Evolutionary conservation across 2,329 filamentous ascomycete species (phyloP).

Genomic region (Aspergillus terreus): DNA sequence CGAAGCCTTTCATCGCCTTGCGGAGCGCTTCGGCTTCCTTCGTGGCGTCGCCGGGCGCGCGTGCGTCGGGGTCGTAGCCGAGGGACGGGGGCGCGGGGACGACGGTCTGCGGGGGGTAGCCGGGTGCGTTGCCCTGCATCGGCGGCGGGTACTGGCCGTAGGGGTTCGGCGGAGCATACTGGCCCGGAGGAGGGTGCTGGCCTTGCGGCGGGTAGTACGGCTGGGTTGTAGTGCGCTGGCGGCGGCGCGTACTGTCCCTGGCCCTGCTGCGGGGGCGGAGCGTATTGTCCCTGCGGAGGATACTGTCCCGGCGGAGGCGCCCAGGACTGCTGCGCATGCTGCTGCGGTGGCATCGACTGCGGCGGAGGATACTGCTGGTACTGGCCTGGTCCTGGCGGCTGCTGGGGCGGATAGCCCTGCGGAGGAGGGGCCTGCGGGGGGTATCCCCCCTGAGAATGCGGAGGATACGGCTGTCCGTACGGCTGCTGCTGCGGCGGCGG

Average conservation of each 20-base stretch:
- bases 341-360: neutral
- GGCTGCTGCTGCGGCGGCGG: neutral
- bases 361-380: neutral
- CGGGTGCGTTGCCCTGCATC: neutral
- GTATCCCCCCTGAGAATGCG: neutral
- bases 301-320: neutral
- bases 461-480: neutral
- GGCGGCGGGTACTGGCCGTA: neutral
- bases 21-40: constrained; percentile 61
- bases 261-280: neutral
- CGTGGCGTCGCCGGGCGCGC: constrained; percentile 61
- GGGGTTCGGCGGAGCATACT: neutral
- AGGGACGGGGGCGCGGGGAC: constrained; percentile 58
- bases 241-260: neutral
- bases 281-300: neutral
- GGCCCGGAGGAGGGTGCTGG: neutral
- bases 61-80: constrained; percentile 65
- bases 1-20: constrained; percentile 71
- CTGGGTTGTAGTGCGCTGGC: neutral
- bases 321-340: neutral
- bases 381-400: too few species aligned
- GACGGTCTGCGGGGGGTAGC: constrained; percentile 3
- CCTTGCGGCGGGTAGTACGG: neutral
- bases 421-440: neutral
- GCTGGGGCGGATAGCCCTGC: neutral